Evolutionary conservation across 768 basidiomycete genomes (phyloP).

Genomic region (Xerocomus potaroensis): DNA sequence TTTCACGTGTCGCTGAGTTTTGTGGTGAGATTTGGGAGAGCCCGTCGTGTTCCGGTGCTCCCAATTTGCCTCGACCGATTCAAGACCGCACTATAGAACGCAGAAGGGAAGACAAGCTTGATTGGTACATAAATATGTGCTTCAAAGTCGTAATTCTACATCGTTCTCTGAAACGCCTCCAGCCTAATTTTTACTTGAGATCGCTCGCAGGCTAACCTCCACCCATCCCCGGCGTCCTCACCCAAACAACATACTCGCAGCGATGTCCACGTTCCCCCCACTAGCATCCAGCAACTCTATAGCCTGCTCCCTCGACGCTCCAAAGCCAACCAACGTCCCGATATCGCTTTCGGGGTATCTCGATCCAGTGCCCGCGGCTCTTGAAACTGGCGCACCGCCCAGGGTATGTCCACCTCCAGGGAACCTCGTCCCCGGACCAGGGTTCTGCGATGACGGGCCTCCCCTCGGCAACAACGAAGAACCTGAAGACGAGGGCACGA

Average conservation of each 20-base stretch:
- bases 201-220: not conserved
- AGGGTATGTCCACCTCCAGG: slow-evolving; percentile 68
- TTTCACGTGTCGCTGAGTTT: too few relatives aligned
- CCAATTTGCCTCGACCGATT: too few relatives aligned
- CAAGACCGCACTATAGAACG: too few relatives aligned
- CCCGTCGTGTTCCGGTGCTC: too few relatives aligned
- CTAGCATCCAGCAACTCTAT: slow-evolving; percentile 72
- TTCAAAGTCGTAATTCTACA: too few relatives aligned
- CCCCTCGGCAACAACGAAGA: slow-evolving; percentile 6
- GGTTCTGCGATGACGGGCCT: slow-evolving; percentile 32
- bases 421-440: slow-evolving; percentile 45
- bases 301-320: slow-evolving; percentile 73
- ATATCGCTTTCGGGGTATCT: slow-evolving; percentile 59
- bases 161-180: too few relatives aligned
- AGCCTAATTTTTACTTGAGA: not conserved
- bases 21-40: too few relatives aligned
- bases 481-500: slow-evolving; percentile 18
- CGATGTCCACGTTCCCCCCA: slow-evolving; percentile 82
- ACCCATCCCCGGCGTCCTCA: not conserved
- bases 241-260: slow-evolving; percentile 82
- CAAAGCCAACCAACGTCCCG: slow-evolving; percentile 66
- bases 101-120: too few relatives aligned
- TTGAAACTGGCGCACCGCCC: slow-evolving; percentile 38
- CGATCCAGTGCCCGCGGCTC: slow-evolving; percentile 42
- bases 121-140: too few relatives aligned